Conservation (phyloP, 352 stramenopile species). For the Peronospora farinosa region DNA sequence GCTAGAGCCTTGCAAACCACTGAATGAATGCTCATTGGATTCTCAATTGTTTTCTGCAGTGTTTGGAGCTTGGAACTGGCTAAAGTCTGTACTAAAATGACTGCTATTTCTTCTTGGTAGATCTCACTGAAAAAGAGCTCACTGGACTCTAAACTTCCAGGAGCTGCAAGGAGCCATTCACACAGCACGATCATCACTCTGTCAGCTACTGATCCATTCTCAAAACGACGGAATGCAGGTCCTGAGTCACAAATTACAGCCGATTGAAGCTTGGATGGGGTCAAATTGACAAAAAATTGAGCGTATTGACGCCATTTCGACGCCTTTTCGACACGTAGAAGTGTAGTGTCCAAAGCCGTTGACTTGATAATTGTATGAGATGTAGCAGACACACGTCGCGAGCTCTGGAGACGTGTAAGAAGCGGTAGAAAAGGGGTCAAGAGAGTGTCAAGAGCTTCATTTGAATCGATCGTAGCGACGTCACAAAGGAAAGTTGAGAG, state of each 20-base stretch:
- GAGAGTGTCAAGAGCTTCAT: conserved; percentile 15
- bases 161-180: conserved; percentile 24
- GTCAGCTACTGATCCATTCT: conserved; percentile 28
- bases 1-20: conserved; percentile 22
- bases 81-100: conserved; percentile 42
- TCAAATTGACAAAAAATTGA: conserved; percentile 29
- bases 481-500: conserved; percentile 16
- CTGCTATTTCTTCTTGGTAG: conserved; percentile 50
- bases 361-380: background rate
- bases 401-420: conserved; percentile 40
- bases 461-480: conserved; percentile 5
- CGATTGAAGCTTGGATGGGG: conserved; percentile 22
- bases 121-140: conserved; percentile 53
- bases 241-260: conserved; percentile 4
- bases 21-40: conserved; percentile 7
- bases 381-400: conserved; percentile 8
- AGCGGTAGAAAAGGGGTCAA: conserved; percentile 44
- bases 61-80: conserved; percentile 29
- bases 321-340: conserved; percentile 35
- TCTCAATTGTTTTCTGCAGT: conserved; percentile 11
- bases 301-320: conserved; percentile 44
- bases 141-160: conserved; percentile 21
- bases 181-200: conserved; percentile 36
- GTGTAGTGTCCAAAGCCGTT: conserved; percentile 15
- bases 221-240: conserved; percentile 44